Conservation (phyloP, 2,329 filamentous ascomycete genomes). For the Fusarium musae region DNA sequence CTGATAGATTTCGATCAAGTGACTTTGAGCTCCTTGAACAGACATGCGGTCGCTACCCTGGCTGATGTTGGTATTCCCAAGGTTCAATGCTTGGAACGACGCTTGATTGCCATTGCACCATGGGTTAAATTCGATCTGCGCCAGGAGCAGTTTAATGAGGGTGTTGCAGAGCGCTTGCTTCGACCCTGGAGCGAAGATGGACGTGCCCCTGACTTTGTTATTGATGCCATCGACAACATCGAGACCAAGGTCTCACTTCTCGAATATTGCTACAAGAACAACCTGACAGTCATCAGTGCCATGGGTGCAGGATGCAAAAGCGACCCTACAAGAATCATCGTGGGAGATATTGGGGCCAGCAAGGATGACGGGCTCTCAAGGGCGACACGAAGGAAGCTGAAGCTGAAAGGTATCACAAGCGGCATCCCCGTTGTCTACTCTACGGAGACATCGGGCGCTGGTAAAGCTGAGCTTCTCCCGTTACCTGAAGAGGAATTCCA, state of each 20-base stretch:
- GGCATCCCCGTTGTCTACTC: constrained; percentile 95
- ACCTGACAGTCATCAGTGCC: constrained; percentile 85
- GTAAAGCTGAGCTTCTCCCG: constrained; percentile 90
- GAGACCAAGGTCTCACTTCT: constrained; percentile 93
- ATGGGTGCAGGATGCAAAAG: constrained; percentile 98
- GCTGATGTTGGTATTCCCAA: constrained; percentile 94
- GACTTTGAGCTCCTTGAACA: constrained; percentile 90
- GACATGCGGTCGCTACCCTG: constrained; percentile 94
- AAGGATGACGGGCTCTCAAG: constrained; percentile 91
- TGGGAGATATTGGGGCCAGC: constrained; percentile 90
- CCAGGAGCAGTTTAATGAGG: constrained; percentile 82
- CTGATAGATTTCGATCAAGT: constrained; percentile 98
- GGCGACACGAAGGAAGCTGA: constrained; percentile 82
- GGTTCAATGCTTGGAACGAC: constrained; percentile 82
- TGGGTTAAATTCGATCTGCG: constrained; percentile 92
- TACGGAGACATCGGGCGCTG: constrained; percentile 87
- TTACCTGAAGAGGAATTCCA: constrained; percentile 87
- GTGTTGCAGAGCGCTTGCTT: constrained; percentile 74
- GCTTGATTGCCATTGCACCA: constrained; percentile 86
- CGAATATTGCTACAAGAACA: constrained; percentile 83
- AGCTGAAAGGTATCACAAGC: constrained; percentile 79
- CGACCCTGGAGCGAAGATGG: constrained; percentile 70
- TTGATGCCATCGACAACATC: constrained; percentile 99
- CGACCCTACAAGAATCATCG: constrained; percentile 81
- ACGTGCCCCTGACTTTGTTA: constrained; percentile 82